Conservation (phyloP, 345 rosid species). For the Citrus unshiu region DNA sequence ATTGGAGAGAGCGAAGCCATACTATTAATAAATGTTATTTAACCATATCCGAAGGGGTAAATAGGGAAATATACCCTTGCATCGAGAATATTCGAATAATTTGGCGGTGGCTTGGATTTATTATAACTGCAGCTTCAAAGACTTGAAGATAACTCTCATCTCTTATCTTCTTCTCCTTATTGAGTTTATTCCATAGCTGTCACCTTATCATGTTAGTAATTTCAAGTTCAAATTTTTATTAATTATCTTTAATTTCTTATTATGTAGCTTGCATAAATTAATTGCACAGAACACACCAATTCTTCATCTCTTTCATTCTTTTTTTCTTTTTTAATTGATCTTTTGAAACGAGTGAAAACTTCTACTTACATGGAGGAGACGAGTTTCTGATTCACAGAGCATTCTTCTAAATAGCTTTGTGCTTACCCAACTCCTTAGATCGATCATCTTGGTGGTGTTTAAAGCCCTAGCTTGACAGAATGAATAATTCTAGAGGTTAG, state of each 20-base stretch:
- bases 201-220: neutral
- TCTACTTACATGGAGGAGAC: slow-evolving; percentile 6
- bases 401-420: slow-evolving; percentile 14
- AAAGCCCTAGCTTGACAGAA: slow-evolving; percentile 33
- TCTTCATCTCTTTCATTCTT: neutral
- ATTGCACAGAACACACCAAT: neutral
- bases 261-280: no score
- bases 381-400: slow-evolving; percentile 13
- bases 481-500: slow-evolving; percentile 5
- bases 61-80: neutral
- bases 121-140: neutral
- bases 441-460: slow-evolving; percentile 30
- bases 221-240: neutral
- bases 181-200: neutral
- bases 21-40: no score
- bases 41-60: neutral
- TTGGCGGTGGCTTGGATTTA: neutral
- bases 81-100: neutral
- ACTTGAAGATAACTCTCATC: neutral
- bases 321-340: no score
- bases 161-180: neutral
- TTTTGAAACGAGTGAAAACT: neutral
- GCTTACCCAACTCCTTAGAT: slow-evolving; percentile 19
- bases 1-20: no score
- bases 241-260: no score